Evolutionary conservation across 2,329 filamentous ascomycete species (phyloP).

Genomic region (Fusarium tricinctum): DNA sequence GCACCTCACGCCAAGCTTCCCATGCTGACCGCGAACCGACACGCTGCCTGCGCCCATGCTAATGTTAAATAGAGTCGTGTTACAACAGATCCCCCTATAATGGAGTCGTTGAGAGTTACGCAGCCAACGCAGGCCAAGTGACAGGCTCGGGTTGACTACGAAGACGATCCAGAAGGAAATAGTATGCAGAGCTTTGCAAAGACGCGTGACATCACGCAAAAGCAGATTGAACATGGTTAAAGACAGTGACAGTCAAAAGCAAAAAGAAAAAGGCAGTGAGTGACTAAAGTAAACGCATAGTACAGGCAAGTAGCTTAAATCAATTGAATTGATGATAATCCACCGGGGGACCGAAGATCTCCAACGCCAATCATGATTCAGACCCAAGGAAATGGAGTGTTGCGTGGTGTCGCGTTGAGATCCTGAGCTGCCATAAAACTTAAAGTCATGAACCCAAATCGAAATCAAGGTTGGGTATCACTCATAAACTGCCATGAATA

Average conservation of each 20-base stretch:
- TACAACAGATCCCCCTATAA: constrained; percentile 18
- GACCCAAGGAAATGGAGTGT: constrained; percentile 54
- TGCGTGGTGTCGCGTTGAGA: constrained; percentile 51
- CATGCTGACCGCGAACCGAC: constrained; percentile 3
- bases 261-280: constrained; percentile 46
- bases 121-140: constrained; percentile 20
- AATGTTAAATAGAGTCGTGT: constrained; percentile 14
- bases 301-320: constrained; percentile 51
- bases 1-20: constrained; percentile 18
- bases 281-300: constrained; percentile 46
- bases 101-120: constrained; percentile 10
- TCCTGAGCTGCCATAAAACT: constrained; percentile 53
- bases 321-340: constrained; percentile 57
- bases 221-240: constrained; percentile 36
- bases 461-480: constrained; percentile 46
- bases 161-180: constrained; percentile 32
- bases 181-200: constrained; percentile 24
- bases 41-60: constrained; percentile 2
- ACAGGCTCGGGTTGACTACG: constrained; percentile 32
- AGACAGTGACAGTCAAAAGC: constrained; percentile 43
- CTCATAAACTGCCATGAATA: constrained; percentile 44
- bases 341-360: constrained; percentile 56
- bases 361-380: constrained; percentile 60
- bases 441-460: constrained; percentile 49
- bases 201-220: constrained; percentile 42